Conservation (phyloP, 169 alveolate genomes). For the Plasmodium inui region DNA sequence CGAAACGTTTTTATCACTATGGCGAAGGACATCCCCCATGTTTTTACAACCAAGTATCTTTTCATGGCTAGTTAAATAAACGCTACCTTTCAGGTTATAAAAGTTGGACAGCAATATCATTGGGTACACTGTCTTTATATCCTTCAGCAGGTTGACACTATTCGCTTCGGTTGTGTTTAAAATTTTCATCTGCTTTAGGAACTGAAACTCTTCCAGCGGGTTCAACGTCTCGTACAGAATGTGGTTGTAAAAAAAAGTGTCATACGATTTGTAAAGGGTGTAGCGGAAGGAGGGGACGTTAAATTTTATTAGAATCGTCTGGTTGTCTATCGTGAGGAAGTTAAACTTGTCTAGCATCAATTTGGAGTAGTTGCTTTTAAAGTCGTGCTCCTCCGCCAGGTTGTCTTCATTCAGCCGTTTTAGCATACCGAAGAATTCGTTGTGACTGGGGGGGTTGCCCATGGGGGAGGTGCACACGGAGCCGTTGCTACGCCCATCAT, state of each 20-base stretch:
- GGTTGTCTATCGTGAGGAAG: conserved; percentile 53
- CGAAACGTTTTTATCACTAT: background rate
- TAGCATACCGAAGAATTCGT: conserved; percentile 14
- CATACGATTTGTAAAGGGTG: conserved; percentile 40
- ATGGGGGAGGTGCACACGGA: background rate
- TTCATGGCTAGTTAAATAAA: conserved; percentile 46
- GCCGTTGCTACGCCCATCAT: no score
- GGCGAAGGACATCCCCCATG: background rate
- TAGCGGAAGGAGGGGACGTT: conserved; percentile 46
- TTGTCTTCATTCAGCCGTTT: conserved; percentile 24
- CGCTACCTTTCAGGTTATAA: conserved; percentile 55
- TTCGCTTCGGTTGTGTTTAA: conserved; percentile 32
- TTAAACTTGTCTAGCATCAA: conserved; percentile 42
- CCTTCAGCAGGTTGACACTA: conserved; percentile 32
- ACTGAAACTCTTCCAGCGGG: conserved; percentile 4
- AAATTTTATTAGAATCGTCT: conserved; percentile 35
- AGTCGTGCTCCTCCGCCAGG: background rate
- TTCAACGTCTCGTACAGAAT: conserved; percentile 24
- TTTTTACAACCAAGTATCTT: conserved; percentile 6
- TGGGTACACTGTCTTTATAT: conserved; percentile 55
- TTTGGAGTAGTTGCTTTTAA: conserved; percentile 10
- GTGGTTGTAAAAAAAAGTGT: conserved; percentile 49
- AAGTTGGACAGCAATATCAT: conserved; percentile 34
- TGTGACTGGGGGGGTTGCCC: background rate
- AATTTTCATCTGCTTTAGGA: conserved; percentile 24